Evolutionary conservation across 805 yeast species (phyloP).

Genomic region (Saccharomycopsis schoenii): DNA sequence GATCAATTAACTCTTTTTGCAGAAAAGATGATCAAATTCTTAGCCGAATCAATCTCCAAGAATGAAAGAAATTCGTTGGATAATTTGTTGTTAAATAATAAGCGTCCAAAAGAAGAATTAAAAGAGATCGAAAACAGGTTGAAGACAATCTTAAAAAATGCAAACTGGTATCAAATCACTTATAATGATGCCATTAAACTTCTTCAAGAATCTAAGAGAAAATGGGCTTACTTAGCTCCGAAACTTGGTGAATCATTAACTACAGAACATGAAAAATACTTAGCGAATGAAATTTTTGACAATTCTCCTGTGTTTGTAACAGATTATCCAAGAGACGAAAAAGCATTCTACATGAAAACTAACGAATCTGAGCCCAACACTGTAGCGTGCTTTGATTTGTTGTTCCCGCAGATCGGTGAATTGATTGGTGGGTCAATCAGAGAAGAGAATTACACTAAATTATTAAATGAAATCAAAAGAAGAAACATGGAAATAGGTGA

Average conservation of each 20-base stretch:
- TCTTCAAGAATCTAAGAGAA: constrained; percentile 29
- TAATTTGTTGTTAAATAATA: constrained; percentile 22
- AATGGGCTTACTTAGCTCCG: constrained; percentile 35
- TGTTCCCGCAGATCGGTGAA: constrained; percentile 90
- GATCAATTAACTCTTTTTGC: constrained; percentile 52
- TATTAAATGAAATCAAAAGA: constrained; percentile 40
- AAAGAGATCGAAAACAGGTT: constrained; percentile 43
- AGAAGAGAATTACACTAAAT: constrained; percentile 48
- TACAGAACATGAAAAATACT: constrained; percentile 87
- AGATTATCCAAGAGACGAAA: constrained; percentile 67
- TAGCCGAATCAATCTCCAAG: constrained; percentile 28
- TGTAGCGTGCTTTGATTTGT: constrained; percentile 82
- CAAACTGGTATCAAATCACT: constrained; percentile 32
- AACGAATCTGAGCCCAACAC: constrained; percentile 38
- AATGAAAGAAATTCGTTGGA: constrained; percentile 23
- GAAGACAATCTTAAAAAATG: constrained; percentile 34
- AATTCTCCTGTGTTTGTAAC: constrained; percentile 76
- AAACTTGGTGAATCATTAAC: constrained; percentile 65
- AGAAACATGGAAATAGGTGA: constrained; percentile 49
- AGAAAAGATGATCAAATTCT: constrained; percentile 57
- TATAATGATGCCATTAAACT: constrained; percentile 67
- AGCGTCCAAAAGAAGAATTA: constrained; percentile 31
- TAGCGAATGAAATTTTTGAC: constrained; percentile 58
- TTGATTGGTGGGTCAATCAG: constrained; percentile 91
- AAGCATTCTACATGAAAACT: constrained; percentile 87